Evolutionary conservation across 768 basidiomycete species (phyloP), one percentile per base, ranked within the genome.

Genomic region (Suillus subalutaceus): DNA sequence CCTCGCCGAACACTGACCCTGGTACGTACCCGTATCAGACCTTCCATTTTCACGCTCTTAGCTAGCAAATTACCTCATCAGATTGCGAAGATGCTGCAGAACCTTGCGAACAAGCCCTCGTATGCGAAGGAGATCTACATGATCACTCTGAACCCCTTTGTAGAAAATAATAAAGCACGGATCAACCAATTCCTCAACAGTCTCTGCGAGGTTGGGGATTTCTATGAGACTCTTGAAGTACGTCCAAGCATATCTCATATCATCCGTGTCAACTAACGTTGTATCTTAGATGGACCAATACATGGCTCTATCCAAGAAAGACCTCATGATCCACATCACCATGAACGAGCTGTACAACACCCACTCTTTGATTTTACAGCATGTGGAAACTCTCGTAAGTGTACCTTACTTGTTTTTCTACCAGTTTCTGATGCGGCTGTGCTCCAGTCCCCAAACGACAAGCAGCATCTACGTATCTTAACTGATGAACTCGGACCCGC

Each of bases 61-160:
- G 23, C 44, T 26, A 56, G 16, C 52, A 35, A 66, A 7, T 64
- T 46, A 65, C 63, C 18, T 69, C 30, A 59, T 65, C 20, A 97
- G 95, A 99, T 99, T 72, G 97, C 97, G 58, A 99, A 99, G 83
- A 99, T 99, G 97, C 82, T 99, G 64, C 97, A 99, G 79, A 99
- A 99, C 78, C 84, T 99, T 61, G 97, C 97, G 6, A 99, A 99
- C 80, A 99, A 99, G 79, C 97, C 97, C 1, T 96, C 92, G 4
- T 99, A 99, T 72, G 88, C 96, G 18, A 99, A 99, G 76, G 97
- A 99, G 77, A 90, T 89, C 18, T 99, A 99, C 80, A 99, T 99
- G 97, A 94, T 96, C 77, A 94, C 94, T 4, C 85, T 99, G 58
- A 98, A 99, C 75, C 97, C 97, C 2, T 99, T 99, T 75, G 97